Evolutionary conservation across 2,329 filamentous ascomycete genomes (phyloP).

Genomic region (Purpureocillium takamizusanense): DNA sequence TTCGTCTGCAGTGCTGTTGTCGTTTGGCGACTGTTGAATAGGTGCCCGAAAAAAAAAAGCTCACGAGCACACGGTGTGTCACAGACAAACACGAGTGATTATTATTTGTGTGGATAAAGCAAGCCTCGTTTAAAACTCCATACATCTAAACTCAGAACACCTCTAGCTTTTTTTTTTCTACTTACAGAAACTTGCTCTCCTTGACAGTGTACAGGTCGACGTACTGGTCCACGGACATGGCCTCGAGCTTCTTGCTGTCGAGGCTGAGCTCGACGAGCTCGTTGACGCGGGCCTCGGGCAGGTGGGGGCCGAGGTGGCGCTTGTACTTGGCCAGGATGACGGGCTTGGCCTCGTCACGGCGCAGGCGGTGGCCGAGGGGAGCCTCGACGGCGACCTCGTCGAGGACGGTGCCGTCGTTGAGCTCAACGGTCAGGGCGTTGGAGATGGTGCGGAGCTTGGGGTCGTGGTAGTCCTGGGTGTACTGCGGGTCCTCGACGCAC

Average conservation of each 20-base stretch:
- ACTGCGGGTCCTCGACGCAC: constrained; percentile 93
- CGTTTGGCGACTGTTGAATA: constrained; percentile 12
- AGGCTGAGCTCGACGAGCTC: constrained; percentile 73
- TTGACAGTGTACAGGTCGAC: constrained; percentile 70
- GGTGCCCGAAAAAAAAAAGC: no score
- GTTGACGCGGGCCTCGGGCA: constrained; percentile 65
- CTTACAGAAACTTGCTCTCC: constrained; percentile 47
- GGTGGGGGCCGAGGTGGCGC: constrained; percentile 82
- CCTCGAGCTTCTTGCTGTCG: constrained; percentile 66
- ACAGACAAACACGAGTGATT: no score
- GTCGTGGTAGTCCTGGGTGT: constrained; percentile 93
- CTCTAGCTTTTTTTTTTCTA: not conserved
- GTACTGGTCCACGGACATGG: constrained; percentile 82
- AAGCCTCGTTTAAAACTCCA: not conserved
- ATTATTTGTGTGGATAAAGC: no score
- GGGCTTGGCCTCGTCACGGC: constrained; percentile 94
- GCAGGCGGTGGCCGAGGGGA: constrained; percentile 81
- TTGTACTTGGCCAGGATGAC: constrained; percentile 94
- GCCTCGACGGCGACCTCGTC: constrained; percentile 90
- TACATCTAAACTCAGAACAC: not conserved
- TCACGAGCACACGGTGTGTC: no score
- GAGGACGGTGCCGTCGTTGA: constrained; percentile 88
- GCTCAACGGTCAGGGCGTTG: constrained; percentile 88
- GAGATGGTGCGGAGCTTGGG: constrained; percentile 89
- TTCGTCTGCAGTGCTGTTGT: constrained; percentile 30